These are phyloP conservation scores for Cokeromyces recurvatus DNA, from an alignment of 371 early-diverging fungal genomes.

Conservation along the genomic window DNA sequence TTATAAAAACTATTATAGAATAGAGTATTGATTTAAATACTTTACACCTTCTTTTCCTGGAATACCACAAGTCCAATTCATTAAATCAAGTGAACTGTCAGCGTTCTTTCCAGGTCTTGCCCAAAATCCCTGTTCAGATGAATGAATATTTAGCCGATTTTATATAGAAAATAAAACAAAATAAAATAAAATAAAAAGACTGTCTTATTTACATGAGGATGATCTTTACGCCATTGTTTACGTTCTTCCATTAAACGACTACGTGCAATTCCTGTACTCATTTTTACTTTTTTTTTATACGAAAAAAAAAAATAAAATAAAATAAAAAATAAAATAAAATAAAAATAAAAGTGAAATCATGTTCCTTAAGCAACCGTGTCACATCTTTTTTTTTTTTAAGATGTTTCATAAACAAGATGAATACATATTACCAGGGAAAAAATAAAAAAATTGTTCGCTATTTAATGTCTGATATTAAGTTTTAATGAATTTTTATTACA, in stretches of 20 bases:
- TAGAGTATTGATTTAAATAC: neutral
- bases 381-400: no score
- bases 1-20: neutral
- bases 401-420: no score
- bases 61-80: conserved; percentile 93
- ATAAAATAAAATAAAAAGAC: neutral
- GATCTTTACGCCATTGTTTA: conserved; percentile 97
- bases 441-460: neutral
- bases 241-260: conserved; percentile 90
- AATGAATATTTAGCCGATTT: no score
- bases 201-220: conserved; percentile 69
- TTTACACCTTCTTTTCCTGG: conserved; percentile 79
- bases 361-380: no score
- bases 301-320: conserved; percentile 2
- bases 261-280: conserved; percentile 72
- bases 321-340: neutral
- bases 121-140: conserved; percentile 88
- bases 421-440: neutral
- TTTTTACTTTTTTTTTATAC: conserved; percentile 3
- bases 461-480: no score
- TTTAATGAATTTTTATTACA: no score
- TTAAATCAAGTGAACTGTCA: conserved; percentile 80
- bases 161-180: no score
- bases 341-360: neutral
- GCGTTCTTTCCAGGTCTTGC: conserved; percentile 83